These are phyloP conservation scores for Inga leiocalycina DNA, from an alignment of 306 rosid species.

Conservation along the genomic window DNA sequence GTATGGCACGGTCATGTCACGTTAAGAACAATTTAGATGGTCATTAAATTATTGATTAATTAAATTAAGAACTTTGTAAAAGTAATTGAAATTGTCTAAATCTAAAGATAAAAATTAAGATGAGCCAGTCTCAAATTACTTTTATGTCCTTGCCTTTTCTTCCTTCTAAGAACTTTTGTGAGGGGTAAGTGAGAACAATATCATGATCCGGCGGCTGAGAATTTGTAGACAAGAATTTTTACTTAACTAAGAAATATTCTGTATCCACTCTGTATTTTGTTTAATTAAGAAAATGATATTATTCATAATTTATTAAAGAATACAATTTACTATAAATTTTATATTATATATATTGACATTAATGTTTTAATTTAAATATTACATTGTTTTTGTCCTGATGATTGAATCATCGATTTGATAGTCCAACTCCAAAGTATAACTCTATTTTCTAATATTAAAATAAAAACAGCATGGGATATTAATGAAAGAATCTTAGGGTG, in stretches of 20 bases:
- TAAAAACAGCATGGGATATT: too few relatives aligned
- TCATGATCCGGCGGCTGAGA: not conserved
- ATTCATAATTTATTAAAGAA: not conserved
- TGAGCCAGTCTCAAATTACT: slow-evolving; percentile 35
- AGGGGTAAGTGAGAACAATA: not conserved
- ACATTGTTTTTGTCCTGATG: too few relatives aligned
- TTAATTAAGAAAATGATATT: not conserved
- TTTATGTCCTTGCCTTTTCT: slow-evolving; percentile 35
- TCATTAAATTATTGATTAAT: not conserved
- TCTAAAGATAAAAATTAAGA: not conserved
- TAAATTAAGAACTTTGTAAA: slow-evolving; percentile 19
- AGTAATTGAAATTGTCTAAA: not conserved
- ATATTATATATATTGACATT: not conserved
- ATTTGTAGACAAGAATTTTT: not conserved
- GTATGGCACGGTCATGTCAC: slow-evolving; percentile 15
- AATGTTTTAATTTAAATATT: too few relatives aligned
- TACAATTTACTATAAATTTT: not conserved
- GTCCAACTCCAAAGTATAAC: too few relatives aligned
- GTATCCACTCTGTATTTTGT: not conserved
- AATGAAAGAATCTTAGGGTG: too few relatives aligned
- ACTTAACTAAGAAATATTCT: not conserved
- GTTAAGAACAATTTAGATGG: slow-evolving; percentile 22
- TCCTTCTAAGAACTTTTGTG: not conserved
- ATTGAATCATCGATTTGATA: too few relatives aligned
- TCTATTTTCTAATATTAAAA: too few relatives aligned